Conservation (phyloP, 2,329 filamentous ascomycete genomes). For the Ophiognomonia clavigignenti-juglandacearum region DNA sequence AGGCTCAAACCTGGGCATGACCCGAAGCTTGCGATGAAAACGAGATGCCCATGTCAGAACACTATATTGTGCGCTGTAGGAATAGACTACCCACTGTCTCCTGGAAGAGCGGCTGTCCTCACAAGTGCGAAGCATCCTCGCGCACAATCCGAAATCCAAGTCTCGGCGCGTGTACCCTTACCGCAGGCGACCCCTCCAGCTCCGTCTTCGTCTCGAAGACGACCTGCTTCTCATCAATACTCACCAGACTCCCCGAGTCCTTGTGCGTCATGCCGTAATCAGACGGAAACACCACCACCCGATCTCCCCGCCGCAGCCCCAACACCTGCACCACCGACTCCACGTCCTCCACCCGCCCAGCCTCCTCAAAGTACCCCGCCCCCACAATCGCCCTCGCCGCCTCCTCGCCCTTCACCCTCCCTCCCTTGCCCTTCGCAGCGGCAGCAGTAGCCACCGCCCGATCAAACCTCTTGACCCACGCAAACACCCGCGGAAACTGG, state of each 20-base stretch:
- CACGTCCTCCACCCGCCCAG: slow-evolving; percentile 36
- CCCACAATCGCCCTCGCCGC: slow-evolving; percentile 43
- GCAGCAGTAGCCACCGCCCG: slow-evolving; percentile 38
- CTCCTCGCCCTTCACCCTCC: slow-evolving; percentile 46
- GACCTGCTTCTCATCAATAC: slow-evolving; percentile 48
- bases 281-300: slow-evolving; percentile 55
- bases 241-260: slow-evolving; percentile 52
- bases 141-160: slow-evolving; percentile 44
- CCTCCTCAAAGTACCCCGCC: slow-evolving; percentile 40
- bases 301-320: slow-evolving; percentile 46
- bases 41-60: too few relatives aligned
- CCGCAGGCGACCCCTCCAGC: slow-evolving; percentile 24
- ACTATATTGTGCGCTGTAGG: too few relatives aligned
- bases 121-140: slow-evolving; percentile 28
- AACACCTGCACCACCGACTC: slow-evolving; percentile 44
- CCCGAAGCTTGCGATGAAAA: too few relatives aligned
- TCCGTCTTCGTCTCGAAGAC: slow-evolving; percentile 48
- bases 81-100: too few relatives aligned
- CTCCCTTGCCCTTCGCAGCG: slow-evolving; percentile 25
- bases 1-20: too few relatives aligned
- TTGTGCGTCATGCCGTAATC: slow-evolving; percentile 57
- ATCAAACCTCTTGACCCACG: slow-evolving; percentile 61
- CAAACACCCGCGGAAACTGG: slow-evolving; percentile 55
- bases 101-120: not conserved
- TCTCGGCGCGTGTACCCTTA: slow-evolving; percentile 58